Percentiles rank a stretch among this genome's conserved stretches.
Evolutionary conservation across 768 basidiomycete species (phyloP).

Genomic region (Lentinus brumalis): DNA sequence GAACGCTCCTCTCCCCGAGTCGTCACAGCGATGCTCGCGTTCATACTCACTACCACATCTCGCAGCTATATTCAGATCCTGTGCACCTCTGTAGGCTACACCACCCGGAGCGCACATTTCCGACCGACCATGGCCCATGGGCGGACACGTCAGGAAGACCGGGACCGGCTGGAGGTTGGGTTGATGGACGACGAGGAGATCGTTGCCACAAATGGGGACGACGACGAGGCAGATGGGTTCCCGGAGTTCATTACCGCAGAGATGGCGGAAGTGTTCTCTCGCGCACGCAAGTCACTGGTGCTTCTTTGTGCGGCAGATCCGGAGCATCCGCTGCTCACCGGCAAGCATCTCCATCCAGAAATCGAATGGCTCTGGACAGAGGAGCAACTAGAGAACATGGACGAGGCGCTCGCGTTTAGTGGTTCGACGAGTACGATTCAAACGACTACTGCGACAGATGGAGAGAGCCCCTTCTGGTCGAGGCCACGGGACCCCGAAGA

Average conservation of each 20-base stretch:
- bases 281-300: conserved; percentile 69
- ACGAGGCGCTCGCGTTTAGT: neutral
- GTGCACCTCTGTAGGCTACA: conserved; percentile 60
- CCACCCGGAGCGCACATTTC: conserved; percentile 10
- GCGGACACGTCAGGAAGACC: neutral
- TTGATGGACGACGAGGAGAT: conserved; percentile 1
- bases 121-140: neutral
- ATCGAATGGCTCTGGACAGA: conserved; percentile 69
- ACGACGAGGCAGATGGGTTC: conserved; percentile 36
- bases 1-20: conserved; percentile 50
- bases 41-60: conserved; percentile 65
- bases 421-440: neutral
- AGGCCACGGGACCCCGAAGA: neutral
- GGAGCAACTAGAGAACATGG: conserved; percentile 43
- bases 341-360: conserved; percentile 12
- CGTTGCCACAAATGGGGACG: conserved; percentile 37
- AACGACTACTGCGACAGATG: neutral
- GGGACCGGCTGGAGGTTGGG: neutral
- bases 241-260: conserved; percentile 65
- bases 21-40: conserved; percentile 61
- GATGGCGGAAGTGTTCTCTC: conserved; percentile 54
- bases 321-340: conserved; percentile 57
- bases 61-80: conserved; percentile 61
- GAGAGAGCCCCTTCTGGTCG: neutral
- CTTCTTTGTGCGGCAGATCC: conserved; percentile 67